Base-by-base conservation (phyloP, 495 filamentous ascomycete genomes). In the Symbiotaphrina buchneri region DNA sequence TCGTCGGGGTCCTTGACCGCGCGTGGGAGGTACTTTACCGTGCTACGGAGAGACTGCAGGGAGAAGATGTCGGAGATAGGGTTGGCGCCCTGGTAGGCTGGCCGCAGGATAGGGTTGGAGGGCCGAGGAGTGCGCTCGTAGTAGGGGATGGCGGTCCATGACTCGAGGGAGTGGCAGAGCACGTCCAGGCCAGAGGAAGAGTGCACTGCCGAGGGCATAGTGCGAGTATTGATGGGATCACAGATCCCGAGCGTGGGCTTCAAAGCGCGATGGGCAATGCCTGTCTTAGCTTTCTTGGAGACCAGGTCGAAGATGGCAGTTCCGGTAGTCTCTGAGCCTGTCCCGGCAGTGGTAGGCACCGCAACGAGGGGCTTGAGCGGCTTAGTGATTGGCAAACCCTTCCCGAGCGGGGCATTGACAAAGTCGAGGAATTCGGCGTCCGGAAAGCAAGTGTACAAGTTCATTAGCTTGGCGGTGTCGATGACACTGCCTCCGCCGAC, bases 391-490 rank as follows among this genome's bases (percentile, higher is more conserved):
- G 87, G 90, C 21, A 66, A 58, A 6, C 90, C 90, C 39, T 74
- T 80, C 31, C 87, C 87, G 1, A 97, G 57, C 0, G 87, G 87
- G 1, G 85, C 85, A 46, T 95, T 95, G 47, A 97, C 87, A 44
- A 97, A 95, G 55, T 95, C 87, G 10, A 95, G 54, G 46, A 97
- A 92, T 36, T 84, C 74, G 16, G 83, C 81, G 4, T 90, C 68
- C 0, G 82, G 83, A 51, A 71, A 90, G 46, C 65, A 71, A 0
- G 70, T 75, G 53, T 94, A 95, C 1, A 97, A 66, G 47, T 97
- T 97, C 81, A 95, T 93, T 16, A 95, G 61, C 54, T 97, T 97
- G 21, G 87, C 84, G 1, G 87, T 97, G 54, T 97, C 87, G 41
- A 97, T 97, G 22, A 94, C 59, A 32, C 44, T 49, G 17, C 59